Percentiles rank a stretch among this genome's conserved stretches.
Conservation (phyloP, 306 rosid genomes). For the Dicorynia guianensis region DNA sequence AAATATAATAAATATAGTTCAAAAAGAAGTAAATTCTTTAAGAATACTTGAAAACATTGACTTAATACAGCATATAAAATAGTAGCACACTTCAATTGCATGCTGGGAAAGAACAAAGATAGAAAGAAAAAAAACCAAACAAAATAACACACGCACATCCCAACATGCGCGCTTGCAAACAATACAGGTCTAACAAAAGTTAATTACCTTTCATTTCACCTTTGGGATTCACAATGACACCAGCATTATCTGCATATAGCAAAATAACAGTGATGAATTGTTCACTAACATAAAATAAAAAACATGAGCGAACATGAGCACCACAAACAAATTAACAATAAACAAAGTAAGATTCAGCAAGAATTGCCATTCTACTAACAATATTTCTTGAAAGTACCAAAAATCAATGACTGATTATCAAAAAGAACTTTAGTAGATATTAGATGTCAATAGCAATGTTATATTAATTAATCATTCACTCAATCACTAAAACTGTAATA, state of each 20-base stretch:
- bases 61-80: too few species aligned
- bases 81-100: too few species aligned
- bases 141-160: not conserved
- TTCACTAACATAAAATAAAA: not conserved
- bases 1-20: too few species aligned
- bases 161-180: too few species aligned
- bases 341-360: not conserved
- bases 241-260: constrained; percentile 75
- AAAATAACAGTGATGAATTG: not conserved
- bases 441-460: not conserved
- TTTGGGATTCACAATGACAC: constrained; percentile 88
- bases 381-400: not conserved
- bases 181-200: not conserved
- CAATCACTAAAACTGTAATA: not conserved
- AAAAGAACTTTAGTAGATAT: not conserved
- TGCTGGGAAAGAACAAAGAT: too few species aligned
- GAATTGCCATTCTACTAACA: not conserved
- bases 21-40: too few species aligned
- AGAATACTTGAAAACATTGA: too few species aligned
- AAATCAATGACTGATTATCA: not conserved
- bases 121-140: too few species aligned
- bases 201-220: constrained; percentile 87
- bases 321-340: not conserved
- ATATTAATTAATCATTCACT: not conserved
- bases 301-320: not conserved